Base-by-base conservation (phyloP, 495 filamentous ascomycete genomes). In the Cercophora samala region DNA sequence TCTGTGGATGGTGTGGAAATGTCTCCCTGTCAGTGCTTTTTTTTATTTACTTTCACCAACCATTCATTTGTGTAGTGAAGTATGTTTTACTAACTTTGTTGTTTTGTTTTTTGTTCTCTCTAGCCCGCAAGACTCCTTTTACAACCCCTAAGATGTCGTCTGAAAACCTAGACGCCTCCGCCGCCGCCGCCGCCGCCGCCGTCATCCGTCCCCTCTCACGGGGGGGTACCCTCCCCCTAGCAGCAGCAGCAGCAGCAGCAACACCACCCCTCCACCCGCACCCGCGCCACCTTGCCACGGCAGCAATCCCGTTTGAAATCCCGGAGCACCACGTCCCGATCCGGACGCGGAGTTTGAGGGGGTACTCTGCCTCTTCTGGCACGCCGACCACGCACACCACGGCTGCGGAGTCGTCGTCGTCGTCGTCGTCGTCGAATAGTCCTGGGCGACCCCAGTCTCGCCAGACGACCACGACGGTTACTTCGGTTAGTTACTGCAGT, bases 401-500 rank as follows among this genome's bases (percentile, higher is more conserved):
- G n/a, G n/a, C n/a, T n/a, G n/a, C n/a, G n/a, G n/a, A n/a, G n/a
- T n/a, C n/a, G n/a, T n/a, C n/a, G n/a, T n/a, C n/a, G n/a, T n/a
- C n/a, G n/a, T n/a, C n/a, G n/a, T n/a, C n/a, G n/a, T n/a, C n/a
- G n/a, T n/a, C n/a, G n/a, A n/a, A n/a, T n/a, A 78, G 75, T 42
- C 55, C 73, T 46, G 37, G 37, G 74, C 11, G 77, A 74, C 18
- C 75, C 77, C 4, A 73, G 75, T 56, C 81, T 78, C 2, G 72
- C 74, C 53, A 80, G 55, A 81, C 81, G 0, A 77, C 79, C 3
- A 77, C 77, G 32, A 83, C 80, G 0, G 67, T 83, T 75, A 82
- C 62, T 64, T 81, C 46, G 51, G 22, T n/a, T 46, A 8, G 26
- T 5, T 29, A 8, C 4, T 29, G 26, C 15, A 46, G 37, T 17